A percentile compares a stretch with the other conserved stretches of the same genome.
Conservation (phyloP, 2,329 filamentous ascomycete species). For the Escovopsis sp. region DNA sequence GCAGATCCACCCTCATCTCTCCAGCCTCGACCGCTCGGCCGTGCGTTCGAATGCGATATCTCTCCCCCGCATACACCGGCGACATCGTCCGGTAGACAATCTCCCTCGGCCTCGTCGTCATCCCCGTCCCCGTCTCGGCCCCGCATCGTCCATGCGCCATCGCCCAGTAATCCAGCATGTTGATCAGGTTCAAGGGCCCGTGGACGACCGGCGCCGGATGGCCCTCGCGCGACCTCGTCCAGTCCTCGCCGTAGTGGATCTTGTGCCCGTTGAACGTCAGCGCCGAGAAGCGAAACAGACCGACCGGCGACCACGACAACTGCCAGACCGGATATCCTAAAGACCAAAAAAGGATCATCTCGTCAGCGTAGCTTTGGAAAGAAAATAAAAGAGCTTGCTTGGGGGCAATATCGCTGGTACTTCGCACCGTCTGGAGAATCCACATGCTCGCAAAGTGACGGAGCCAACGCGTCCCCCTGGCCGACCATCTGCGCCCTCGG, state of each 20-base stretch:
- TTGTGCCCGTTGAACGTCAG: constrained; percentile 76
- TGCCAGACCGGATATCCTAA: constrained; percentile 12
- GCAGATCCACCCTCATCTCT: constrained; percentile 26
- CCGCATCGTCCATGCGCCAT: constrained; percentile 24
- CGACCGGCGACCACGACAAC: constrained; percentile 29
- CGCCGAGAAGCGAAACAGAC: constrained; percentile 67
- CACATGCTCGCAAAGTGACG: constrained; percentile 11
- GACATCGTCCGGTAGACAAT: constrained; percentile 54
- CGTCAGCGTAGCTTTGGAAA: not conserved
- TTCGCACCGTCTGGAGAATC: constrained; percentile 5
- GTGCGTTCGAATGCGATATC: constrained; percentile 41
- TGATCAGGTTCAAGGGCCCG: constrained; percentile 60
- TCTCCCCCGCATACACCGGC: constrained; percentile 54
- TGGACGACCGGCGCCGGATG: constrained; percentile 63
- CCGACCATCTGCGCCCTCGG: not conserved
- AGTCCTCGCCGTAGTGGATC: constrained; percentile 64
- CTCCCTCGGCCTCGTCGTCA: constrained; percentile 14
- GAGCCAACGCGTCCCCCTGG: constrained; percentile 7
- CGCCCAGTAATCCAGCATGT: constrained; percentile 54
- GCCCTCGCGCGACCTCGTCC: constrained; percentile 48
- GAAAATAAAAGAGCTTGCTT: not conserved
- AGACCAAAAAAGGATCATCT: too few relatives aligned
- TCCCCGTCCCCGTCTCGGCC: constrained; percentile 5
- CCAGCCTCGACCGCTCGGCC: constrained; percentile 21
- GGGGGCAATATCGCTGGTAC: too few relatives aligned